Evolutionary conservation across 345 rosid species (phyloP).

Genomic region (Populus ilicifolia): DNA sequence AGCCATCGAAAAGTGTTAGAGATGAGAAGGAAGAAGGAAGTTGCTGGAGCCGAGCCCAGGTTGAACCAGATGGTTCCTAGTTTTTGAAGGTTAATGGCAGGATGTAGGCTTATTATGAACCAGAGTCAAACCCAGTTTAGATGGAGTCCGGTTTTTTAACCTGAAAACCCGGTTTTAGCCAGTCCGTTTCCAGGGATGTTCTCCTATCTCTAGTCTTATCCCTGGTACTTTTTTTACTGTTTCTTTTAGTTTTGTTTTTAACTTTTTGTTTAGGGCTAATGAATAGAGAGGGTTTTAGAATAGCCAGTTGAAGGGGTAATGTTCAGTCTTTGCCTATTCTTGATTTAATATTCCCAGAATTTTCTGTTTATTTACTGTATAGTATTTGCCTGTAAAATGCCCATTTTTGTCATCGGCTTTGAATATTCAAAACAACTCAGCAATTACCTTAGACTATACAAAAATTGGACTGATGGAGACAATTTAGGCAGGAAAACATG

Average conservation of each 20-base stretch:
- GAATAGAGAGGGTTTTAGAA: not conserved
- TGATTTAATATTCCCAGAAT: not conserved
- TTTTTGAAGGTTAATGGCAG: constrained; percentile 24
- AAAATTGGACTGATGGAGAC: not conserved
- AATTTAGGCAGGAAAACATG: not conserved
- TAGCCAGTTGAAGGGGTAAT: not conserved
- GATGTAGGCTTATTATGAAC: not conserved
- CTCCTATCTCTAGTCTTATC: not conserved
- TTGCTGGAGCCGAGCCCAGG: constrained; percentile 15
- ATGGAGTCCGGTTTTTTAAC: not conserved
- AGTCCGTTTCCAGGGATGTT: not conserved
- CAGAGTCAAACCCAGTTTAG: constrained; percentile 12
- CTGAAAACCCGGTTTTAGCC: constrained; percentile 4
- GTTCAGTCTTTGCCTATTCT: not conserved
- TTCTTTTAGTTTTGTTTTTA: not conserved
- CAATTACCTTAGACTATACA: not conserved
- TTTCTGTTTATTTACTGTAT: not conserved
- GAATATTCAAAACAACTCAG: not conserved
- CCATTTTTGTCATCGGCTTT: not conserved
- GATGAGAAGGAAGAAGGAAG: constrained; percentile 42
- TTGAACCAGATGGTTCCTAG: constrained; percentile 28
- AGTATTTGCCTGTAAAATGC: not conserved
- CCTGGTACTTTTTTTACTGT: too few relatives aligned
- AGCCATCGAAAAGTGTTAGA: constrained; percentile 56
- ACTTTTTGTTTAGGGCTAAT: not conserved